Percentiles rank a stretch among this genome's conserved stretches.
Evolutionary conservation across 2,329 filamentous ascomycete species (phyloP).

Genomic region (Fusarium nygamai): DNA sequence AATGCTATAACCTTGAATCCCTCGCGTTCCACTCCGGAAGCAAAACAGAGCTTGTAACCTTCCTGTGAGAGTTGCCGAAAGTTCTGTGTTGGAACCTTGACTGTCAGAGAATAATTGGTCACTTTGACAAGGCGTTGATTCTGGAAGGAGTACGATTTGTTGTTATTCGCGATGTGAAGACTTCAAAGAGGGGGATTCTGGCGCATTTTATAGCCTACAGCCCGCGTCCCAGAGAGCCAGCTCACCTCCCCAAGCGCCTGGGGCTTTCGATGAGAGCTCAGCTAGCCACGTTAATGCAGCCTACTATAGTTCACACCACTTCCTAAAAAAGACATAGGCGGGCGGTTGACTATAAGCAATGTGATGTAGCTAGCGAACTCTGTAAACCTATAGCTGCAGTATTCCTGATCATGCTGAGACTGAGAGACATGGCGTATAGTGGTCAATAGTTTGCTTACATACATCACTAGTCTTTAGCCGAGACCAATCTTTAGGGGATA

Average conservation of each 20-base stretch:
- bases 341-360: neutral
- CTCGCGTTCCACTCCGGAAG: accelerated
- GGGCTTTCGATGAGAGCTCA: neutral
- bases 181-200: accelerated
- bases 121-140: neutral
- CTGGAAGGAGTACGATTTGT: too few relatives aligned
- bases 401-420: accelerated
- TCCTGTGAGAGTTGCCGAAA: too few relatives aligned
- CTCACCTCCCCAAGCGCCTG: too few relatives aligned
- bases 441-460: neutral
- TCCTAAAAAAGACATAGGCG: neutral
- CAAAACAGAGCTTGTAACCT: neutral
- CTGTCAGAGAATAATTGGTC: neutral
- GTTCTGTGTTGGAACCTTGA: accelerated
- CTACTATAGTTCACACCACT: neutral
- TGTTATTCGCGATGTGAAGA: too few relatives aligned
- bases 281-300: neutral
- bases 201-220: too few relatives aligned
- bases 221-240: too few relatives aligned
- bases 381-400: neutral
- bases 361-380: neutral
- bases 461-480: neutral
- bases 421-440: neutral
- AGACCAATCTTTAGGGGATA: neutral
- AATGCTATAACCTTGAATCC: accelerated